These are phyloP conservation scores for Colletotrichum sp. DNA, from an alignment of 2,329 filamentous ascomycete species.

Conservation along the genomic window DNA sequence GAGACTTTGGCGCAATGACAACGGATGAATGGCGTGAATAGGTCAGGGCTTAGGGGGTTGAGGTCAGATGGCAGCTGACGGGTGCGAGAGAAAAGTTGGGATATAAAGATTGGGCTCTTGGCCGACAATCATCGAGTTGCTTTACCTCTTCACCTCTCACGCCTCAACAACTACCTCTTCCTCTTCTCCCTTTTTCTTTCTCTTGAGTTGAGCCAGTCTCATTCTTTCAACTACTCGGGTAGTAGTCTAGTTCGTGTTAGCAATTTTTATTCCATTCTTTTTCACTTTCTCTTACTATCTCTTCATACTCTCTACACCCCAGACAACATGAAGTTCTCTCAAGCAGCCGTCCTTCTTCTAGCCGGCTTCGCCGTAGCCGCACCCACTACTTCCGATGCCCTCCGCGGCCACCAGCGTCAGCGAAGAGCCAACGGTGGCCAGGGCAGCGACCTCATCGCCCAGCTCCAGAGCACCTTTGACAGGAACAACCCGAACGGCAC, in stretches of 20 bases:
- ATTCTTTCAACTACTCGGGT: slow-evolving; percentile 7
- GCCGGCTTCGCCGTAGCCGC: slow-evolving; percentile 8
- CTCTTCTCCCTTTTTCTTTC: neutral
- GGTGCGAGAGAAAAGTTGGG: neutral
- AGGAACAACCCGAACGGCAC: neutral
- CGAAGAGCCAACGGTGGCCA: neutral
- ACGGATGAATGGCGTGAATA: neutral
- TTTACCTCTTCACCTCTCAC: neutral
- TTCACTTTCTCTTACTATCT: neutral
- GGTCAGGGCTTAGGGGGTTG: neutral
- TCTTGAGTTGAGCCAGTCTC: slow-evolving; percentile 6
- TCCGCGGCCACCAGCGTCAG: neutral
- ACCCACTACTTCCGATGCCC: neutral
- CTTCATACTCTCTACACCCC: neutral
- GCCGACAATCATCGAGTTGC: neutral
- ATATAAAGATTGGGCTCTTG: neutral
- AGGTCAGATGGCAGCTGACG: neutral
- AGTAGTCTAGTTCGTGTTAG: slow-evolving; percentile 8
- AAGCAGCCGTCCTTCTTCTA: neutral
- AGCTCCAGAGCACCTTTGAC: slow-evolving; percentile 3
- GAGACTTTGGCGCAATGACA: neutral
- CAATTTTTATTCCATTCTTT: neutral
- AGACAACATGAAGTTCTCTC: slow-evolving; percentile 9
- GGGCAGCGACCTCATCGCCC: neutral
- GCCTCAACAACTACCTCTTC: neutral